A percentile compares a stretch with the other conserved stretches of the same genome.
Conservation (phyloP, 768 basidiomycete species). For the Russula sp. region DNA sequence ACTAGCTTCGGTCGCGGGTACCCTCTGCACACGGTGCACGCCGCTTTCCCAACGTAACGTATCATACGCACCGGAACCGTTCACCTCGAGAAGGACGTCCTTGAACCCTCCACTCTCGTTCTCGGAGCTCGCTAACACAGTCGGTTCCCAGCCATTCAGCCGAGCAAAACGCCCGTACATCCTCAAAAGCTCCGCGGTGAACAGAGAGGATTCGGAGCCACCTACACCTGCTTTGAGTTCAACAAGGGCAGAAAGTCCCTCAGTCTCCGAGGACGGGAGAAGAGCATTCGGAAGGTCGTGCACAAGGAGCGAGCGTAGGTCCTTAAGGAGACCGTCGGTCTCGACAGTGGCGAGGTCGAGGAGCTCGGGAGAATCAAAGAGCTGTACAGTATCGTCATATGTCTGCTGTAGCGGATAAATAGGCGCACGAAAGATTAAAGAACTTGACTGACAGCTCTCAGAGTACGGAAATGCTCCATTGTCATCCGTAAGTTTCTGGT, state of each 20-base stretch:
- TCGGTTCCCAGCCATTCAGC: constrained; percentile 57
- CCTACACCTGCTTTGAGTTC: constrained; percentile 94
- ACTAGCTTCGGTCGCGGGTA: constrained; percentile 84
- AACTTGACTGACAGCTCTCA: constrained; percentile 20
- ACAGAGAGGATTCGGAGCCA: constrained; percentile 83
- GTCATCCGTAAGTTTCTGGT: constrained; percentile 8
- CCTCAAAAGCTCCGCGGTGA: constrained; percentile 68
- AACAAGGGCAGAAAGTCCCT: constrained; percentile 69
- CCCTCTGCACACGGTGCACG: constrained; percentile 92
- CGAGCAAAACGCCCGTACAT: constrained; percentile 77
- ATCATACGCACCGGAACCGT: constrained; percentile 77
- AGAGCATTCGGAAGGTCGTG: constrained; percentile 66
- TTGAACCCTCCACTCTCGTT: constrained; percentile 64
- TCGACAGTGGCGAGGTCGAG: constrained; percentile 27
- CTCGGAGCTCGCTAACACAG: constrained; percentile 56
- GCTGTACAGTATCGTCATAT: constrained; percentile 23
- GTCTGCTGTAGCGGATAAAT: constrained; percentile 22
- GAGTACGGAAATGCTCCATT: constrained; percentile 8
- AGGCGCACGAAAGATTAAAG: background rate
- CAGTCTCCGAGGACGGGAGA: constrained; percentile 66
- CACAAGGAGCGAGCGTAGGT: constrained; percentile 32
- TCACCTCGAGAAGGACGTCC: constrained; percentile 77
- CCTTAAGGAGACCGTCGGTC: constrained; percentile 10
- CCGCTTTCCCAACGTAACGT: constrained; percentile 86
- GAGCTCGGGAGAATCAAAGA: constrained; percentile 28